Conservation (phyloP, 306 rosid species). For the Calophaca sinica region DNA sequence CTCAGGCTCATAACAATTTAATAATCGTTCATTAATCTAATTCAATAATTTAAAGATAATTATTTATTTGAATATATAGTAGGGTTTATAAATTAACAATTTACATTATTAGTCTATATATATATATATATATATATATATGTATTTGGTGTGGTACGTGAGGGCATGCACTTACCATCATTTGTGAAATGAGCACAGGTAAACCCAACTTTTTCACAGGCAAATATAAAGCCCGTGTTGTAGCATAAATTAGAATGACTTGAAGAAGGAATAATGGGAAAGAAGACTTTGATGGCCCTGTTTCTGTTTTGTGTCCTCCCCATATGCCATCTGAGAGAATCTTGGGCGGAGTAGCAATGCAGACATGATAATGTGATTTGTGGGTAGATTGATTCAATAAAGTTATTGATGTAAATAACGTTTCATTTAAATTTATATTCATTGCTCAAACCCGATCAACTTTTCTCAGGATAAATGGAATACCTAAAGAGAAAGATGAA, state of each 20-base stretch:
- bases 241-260: conserved; percentile 45
- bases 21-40: too few relatives aligned
- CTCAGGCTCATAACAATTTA: too few relatives aligned
- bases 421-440: neutral
- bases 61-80: too few relatives aligned
- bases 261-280: conserved; percentile 55
- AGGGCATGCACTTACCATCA: conserved; percentile 50
- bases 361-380: neutral
- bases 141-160: too few relatives aligned
- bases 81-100: too few relatives aligned
- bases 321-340: conserved; percentile 46
- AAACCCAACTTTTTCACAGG: conserved; percentile 55
- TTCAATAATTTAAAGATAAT: neutral
- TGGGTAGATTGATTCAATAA: neutral
- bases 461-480: too few relatives aligned
- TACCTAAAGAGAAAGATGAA: too few relatives aligned
- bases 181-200: conserved; percentile 57
- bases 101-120: too few relatives aligned
- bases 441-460: neutral
- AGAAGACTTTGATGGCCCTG: conserved; percentile 20
- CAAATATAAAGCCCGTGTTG: conserved; percentile 40
- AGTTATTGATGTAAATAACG: neutral
- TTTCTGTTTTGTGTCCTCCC: conserved; percentile 15
- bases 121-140: too few relatives aligned
- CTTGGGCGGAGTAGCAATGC: conserved; percentile 37